Evolutionary conservation across 192 early-diverging fungal species (phyloP).

Genomic region (Powellomyces hirtus): DNA sequence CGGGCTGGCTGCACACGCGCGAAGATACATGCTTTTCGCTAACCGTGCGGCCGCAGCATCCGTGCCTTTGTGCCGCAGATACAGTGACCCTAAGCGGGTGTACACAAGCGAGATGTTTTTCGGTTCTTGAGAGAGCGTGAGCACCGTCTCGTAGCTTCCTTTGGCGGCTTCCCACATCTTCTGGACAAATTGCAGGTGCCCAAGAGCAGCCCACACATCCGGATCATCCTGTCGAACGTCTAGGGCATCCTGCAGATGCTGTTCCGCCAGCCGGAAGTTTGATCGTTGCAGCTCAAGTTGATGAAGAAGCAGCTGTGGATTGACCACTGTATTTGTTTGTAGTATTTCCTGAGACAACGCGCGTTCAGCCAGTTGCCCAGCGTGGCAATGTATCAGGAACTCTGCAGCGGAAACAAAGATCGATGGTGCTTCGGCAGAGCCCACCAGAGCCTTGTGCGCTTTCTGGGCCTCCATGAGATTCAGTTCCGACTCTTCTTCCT

Average conservation of each 20-base stretch:
- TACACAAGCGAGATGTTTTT: conserved; percentile 46
- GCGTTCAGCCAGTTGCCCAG: conserved; percentile 49
- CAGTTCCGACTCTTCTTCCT: conserved; percentile 52
- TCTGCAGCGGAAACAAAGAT: conserved; percentile 47
- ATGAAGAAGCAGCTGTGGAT: conserved; percentile 49
- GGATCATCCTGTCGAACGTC: conserved; percentile 52
- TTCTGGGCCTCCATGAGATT: conserved; percentile 39
- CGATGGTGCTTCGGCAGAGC: conserved; percentile 7
- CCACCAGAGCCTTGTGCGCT: conserved; percentile 24
- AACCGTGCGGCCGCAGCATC: conserved; percentile 36
- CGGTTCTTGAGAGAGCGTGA: conserved; percentile 46
- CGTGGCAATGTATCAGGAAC: conserved; percentile 51
- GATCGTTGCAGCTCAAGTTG: conserved; percentile 49
- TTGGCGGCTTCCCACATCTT: conserved; percentile 42
- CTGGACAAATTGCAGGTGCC: conserved; percentile 53
- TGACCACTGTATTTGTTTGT: conserved; percentile 26
- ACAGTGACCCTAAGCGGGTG: conserved; percentile 49
- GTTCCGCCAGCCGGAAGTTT: conserved; percentile 35
- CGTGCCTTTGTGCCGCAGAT: conserved; percentile 24
- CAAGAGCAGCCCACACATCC: conserved; percentile 53
- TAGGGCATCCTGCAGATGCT: conserved; percentile 46
- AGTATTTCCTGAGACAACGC: conserved; percentile 55
- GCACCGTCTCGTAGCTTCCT: conserved; percentile 53
- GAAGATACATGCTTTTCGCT: conserved; percentile 55
- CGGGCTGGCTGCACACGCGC: conserved; percentile 41